These are phyloP conservation scores for Mycena rosella DNA, from an alignment of 768 basidiomycete genomes.

Conservation along the genomic window DNA sequence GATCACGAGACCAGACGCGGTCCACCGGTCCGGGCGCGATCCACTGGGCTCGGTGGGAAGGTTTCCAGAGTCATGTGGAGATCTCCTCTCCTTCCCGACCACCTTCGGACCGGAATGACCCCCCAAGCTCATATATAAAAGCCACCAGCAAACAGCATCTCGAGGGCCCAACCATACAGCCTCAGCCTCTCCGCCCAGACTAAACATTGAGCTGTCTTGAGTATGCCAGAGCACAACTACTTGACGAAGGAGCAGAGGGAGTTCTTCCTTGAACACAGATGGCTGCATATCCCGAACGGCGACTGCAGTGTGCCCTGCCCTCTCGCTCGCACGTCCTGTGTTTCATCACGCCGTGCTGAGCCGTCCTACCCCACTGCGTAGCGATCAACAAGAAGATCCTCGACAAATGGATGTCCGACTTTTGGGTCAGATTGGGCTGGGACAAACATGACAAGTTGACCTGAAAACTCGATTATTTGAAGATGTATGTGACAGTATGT, in stretches of 20 bases:
- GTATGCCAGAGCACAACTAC: conserved; percentile 28
- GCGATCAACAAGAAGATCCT: conserved; percentile 32
- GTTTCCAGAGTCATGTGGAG: conserved; percentile 25
- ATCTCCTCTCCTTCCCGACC: neutral
- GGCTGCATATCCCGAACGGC: conserved; percentile 31
- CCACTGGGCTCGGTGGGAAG: conserved; percentile 11
- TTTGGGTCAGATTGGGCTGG: conserved; percentile 34
- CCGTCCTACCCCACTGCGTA: conserved; percentile 18
- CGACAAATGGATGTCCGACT: conserved; percentile 33
- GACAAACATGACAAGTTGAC: conserved; percentile 31
- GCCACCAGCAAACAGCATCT: conserved; percentile 6
- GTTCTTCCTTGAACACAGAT: conserved; percentile 34
- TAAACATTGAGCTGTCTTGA: conserved; percentile 21
- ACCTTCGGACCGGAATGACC: conserved; percentile 15
- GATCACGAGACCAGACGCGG: conserved; percentile 5
- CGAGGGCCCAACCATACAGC: conserved; percentile 8
- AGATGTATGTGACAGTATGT: conserved; percentile 29
- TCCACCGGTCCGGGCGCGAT: conserved; percentile 8
- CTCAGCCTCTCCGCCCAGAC: conserved; percentile 22
- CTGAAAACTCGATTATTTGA: conserved; percentile 31
- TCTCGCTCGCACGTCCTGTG: conserved; percentile 6
- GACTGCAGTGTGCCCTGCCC: conserved; percentile 22
- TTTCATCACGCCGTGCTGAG: conserved; percentile 17
- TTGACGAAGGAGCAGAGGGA: conserved; percentile 31
- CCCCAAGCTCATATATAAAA: conserved; percentile 17